Base-by-base conservation (phyloP, 768 basidiomycete species). In the Mycena floridula region DNA sequence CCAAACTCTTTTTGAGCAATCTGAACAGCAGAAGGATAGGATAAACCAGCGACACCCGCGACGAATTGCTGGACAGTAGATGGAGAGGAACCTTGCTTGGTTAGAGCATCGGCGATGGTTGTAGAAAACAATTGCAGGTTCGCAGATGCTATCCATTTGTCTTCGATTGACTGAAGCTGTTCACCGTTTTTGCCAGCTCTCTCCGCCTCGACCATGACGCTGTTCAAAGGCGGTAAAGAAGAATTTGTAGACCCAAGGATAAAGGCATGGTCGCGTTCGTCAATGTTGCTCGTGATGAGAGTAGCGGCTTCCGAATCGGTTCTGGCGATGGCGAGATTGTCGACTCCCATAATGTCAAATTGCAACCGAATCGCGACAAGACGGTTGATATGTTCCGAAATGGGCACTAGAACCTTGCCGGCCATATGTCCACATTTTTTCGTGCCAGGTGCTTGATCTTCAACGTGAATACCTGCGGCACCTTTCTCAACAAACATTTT, bases 401-500 rank as follows among this genome's bases (percentile, higher is more conserved):
- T 92, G 30, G 96, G 94, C 9, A 99, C 96, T 56, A 99, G 82
- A 37, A 97, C 95, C 63, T 97, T 93, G 44, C 88, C 90, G 9
- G 86, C 93, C 89, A 92, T 92, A 62, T 92, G 89, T 21, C 88
- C 86, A 50, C 86, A 89, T 59, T 99, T 99, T 71, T 99, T 97
- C 16, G 95, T 96, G 18, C 94, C 93, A 0, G 94, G 85, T 11
- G 93, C 94, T 64, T 99, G 96, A 58, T 99, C 96, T 59, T 99
- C 96, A 59, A 99, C 75, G 62, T 99, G 96, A 43, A 99, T 91
- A 18, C 95, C 96, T 13, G 96, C 94, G 0, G 96, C 96, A 50
- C 96, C 95, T 56, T 92, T 89, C 69, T 99, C 96, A 52, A 97
- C 92, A 60, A 99, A 97, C 79, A 99, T 82, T 69, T 99, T 99